A percentile compares a stretch with the other conserved stretches of the same genome.
These are phyloP conservation scores for Prunus davidiana DNA, from an alignment of 306 rosid genomes.

Conservation along the genomic window DNA sequence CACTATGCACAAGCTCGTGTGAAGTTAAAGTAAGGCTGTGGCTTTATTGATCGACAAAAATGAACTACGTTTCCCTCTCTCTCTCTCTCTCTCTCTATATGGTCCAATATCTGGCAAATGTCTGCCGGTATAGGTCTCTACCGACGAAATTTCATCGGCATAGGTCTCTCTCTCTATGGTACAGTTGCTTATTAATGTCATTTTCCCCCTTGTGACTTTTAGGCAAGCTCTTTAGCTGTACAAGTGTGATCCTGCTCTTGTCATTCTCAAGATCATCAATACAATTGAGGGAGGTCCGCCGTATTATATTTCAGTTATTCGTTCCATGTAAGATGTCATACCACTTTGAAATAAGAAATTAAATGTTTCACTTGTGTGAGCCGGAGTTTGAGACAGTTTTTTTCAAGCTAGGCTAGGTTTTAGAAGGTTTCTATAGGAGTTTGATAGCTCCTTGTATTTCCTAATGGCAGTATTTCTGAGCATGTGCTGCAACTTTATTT, in stretches of 20 bases:
- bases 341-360: conserved; percentile 13
- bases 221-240: conserved; percentile 95
- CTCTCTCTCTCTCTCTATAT: no score
- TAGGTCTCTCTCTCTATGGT: no score
- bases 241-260: conserved; percentile 75
- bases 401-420: not conserved
- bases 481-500: not conserved
- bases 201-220: conserved; percentile 32
- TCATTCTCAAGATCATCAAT: conserved; percentile 77
- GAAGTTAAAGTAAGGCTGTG: conserved; percentile 63
- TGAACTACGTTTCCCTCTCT: not conserved
- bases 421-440: not conserved
- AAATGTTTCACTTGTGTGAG: conserved; percentile 9
- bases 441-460: not conserved
- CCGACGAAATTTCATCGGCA: no score
- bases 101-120: no score
- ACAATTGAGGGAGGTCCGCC: conserved; percentile 95
- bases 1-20: conserved; percentile 96
- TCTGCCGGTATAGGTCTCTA: no score
- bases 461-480: not conserved
- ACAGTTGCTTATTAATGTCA: not conserved
- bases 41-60: no score
- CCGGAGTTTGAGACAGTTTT: conserved; percentile 15
- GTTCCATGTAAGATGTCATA: conserved; percentile 81
- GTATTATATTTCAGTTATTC: conserved; percentile 86